These are phyloP conservation scores for Suillus plorans DNA, from an alignment of 768 basidiomycete genomes.

Conservation along the genomic window DNA sequence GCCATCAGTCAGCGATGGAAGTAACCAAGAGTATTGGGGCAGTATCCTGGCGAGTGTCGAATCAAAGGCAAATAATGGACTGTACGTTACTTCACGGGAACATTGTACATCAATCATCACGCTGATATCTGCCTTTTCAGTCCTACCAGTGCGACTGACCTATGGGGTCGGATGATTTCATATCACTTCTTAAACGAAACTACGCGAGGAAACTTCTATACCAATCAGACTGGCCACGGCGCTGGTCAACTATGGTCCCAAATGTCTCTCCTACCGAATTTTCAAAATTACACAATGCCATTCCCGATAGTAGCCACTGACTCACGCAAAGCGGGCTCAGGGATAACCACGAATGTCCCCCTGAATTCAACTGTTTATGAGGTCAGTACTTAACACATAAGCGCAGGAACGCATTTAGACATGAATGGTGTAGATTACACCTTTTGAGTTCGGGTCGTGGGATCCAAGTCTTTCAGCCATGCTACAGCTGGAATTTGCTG, in stretches of 20 bases:
- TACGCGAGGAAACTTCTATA: slow-evolving; percentile 55
- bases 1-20: slow-evolving; percentile 40
- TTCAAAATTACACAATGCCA: slow-evolving; percentile 49
- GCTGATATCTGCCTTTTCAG: slow-evolving; percentile 29
- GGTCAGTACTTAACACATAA: slow-evolving; percentile 36
- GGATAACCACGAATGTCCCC: slow-evolving; percentile 38
- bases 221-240: slow-evolving; percentile 59
- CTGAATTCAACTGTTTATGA: slow-evolving; percentile 55
- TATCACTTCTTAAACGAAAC: slow-evolving; percentile 78
- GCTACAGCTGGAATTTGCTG: slow-evolving; percentile 59
- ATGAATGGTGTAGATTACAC: slow-evolving; percentile 44
- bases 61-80: slow-evolving; percentile 51
- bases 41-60: slow-evolving; percentile 54
- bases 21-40: slow-evolving; percentile 54
- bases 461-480: slow-evolving; percentile 75
- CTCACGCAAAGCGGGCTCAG: slow-evolving; percentile 48
- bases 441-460: slow-evolving; percentile 72
- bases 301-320: slow-evolving; percentile 68
- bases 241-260: slow-evolving; percentile 72
- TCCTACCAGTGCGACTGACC: slow-evolving; percentile 63
- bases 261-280: slow-evolving; percentile 50
- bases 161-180: slow-evolving; percentile 62
- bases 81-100: slow-evolving; percentile 40
- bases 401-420: neutral
- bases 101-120: neutral